Evolutionary conservation across 1,284 basidiomycete genomes (phyloP), one percentile per base, ranked within the genome.

Genomic region (Tetrapyrgos nigripes): DNA sequence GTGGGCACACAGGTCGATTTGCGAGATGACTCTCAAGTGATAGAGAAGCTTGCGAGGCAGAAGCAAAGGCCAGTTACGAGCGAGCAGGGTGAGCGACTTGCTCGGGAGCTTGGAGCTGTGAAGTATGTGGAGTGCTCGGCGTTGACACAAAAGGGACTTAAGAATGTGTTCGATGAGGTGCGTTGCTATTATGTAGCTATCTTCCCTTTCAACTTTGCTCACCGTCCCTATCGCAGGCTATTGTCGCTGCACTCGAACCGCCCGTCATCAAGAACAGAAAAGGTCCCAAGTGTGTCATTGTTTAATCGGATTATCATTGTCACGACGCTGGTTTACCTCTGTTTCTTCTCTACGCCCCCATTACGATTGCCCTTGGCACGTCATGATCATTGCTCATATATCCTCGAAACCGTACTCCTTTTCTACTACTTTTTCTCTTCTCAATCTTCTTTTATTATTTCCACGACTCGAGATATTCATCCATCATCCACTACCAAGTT

Each of bases 121-220:
- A 99, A 98, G 79, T 99, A 98, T 76, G 96, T 98, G 60, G 97
- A 99, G 79, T 99, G 97, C 79, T 98, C 96, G 59, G 97, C 97
- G 51, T 80, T 99, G 78, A 99, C 97, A 66, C 97, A 99, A 85
- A 96, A 96, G 83, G 97, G 97, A 8, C 79, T 99, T 76, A 99
- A 99, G 92, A 98, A 98, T 76, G 97, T 99, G 61, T 99, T 99
- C 76, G 97, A 99, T 77, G 97, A 99, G 91, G 94, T 93, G 75
- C 73, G 88, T 81, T 57, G 19, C 50, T 37, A 60, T 57, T 46
- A 58, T 5, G 17, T 50, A 19, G n/a, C 49, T 50, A 62, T 54
- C 53, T 26, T 10, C 43, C 21, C 19, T 50, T 55, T 57, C 23
- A 27, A n/a, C n/a, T 62, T 50, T 35, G 40, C 53, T 60, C 43